Base-by-base conservation (phyloP, 2,329 filamentous ascomycete species). In the Cryoendolithus antarcticus region DNA sequence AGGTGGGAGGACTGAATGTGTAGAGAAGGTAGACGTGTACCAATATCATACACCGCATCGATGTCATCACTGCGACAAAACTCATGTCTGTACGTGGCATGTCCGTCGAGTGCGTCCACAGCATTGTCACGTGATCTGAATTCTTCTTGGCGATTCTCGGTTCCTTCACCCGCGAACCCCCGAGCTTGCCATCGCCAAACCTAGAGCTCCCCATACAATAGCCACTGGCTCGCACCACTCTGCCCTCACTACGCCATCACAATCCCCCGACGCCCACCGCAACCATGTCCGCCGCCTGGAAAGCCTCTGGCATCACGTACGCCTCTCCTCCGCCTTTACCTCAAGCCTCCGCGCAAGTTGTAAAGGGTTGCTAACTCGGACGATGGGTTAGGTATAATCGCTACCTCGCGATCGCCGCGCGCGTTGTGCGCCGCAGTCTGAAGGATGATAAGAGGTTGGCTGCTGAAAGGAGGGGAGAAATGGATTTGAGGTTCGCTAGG, bases 221-320 rank as follows among this genome's bases (percentile, higher is more conserved):
- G 19, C 19, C 24, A 27, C 6, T 27, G 24, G 24, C 24, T 27
- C 24, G 2, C 24, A 27, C 24, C 24, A 7, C 24, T 7, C 7
- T 4, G 3, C 24, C 24, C 6, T 27, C 24, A 7, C 3, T 4
- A 27, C 24, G 6, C 7, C 24, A 27, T 48, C 53, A 44, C 37
- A 27, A 27, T 27, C 24, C 24, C 24, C 7, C 11, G 35, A 32
- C 35, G 46, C 52, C 39, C 38, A 58, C 57, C 62, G 56, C 60
- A 76, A 85, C 76, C 71, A 98, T 96, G 91, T 74, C 82, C 70
- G 89, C 88, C 73, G 85, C 88, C 64, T 98, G 89, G 91, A 96
- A 95, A 83, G 78, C 88, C 62, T 85, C 91, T 66, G 91, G 91
- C 69, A 74, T 96, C 64, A 93, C 80, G 88, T 94, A 82, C 66